Evolutionary conservation across 495 filamentous ascomycete genomes (phyloP).

Genomic region (Penicillium psychrofluorescens): DNA sequence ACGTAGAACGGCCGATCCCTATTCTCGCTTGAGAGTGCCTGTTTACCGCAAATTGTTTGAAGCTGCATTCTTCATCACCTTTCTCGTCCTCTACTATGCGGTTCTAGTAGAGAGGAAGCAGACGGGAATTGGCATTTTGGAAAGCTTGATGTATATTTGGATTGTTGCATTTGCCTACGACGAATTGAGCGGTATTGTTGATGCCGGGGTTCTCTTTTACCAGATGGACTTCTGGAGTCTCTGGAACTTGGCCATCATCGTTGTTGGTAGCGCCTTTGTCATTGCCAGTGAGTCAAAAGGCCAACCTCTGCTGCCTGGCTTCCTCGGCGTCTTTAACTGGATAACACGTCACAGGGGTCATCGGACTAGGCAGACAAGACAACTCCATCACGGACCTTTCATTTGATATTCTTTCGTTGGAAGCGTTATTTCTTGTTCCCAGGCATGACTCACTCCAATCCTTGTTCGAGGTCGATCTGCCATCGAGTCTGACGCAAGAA

Average conservation of each 20-base stretch:
- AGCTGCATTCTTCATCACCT: constrained; percentile 75
- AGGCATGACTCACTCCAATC: constrained; percentile 32
- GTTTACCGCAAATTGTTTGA: constrained; percentile 88
- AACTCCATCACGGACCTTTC: constrained; percentile 61
- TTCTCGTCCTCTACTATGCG: constrained; percentile 75
- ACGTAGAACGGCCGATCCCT: constrained; percentile 63
- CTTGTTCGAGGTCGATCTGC: background rate
- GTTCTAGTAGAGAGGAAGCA: constrained; percentile 62
- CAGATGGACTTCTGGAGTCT: constrained; percentile 83
- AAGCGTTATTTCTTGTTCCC: constrained; percentile 86
- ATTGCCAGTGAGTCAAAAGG: constrained; percentile 52
- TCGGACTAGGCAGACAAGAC: constrained; percentile 61
- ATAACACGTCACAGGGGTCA: constrained; percentile 43
- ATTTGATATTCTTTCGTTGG: constrained; percentile 83
- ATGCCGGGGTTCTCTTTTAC: constrained; percentile 79
- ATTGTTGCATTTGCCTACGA: constrained; percentile 85
- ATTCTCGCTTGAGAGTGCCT: constrained; percentile 80
- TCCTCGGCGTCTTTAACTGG: constrained; percentile 4
- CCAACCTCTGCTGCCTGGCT: constrained; percentile 9
- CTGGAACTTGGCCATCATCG: constrained; percentile 82
- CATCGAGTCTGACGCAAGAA: constrained; percentile 9
- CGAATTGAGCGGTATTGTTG: constrained; percentile 72
- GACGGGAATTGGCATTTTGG: constrained; percentile 40
- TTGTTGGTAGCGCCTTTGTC: constrained; percentile 70
- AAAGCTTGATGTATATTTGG: constrained; percentile 54